A percentile compares a stretch with the other conserved stretches of the same genome.
These are phyloP conservation scores for Flaveria trinervia DNA, from an alignment of 129 eudicot genomes.

Conservation along the genomic window DNA sequence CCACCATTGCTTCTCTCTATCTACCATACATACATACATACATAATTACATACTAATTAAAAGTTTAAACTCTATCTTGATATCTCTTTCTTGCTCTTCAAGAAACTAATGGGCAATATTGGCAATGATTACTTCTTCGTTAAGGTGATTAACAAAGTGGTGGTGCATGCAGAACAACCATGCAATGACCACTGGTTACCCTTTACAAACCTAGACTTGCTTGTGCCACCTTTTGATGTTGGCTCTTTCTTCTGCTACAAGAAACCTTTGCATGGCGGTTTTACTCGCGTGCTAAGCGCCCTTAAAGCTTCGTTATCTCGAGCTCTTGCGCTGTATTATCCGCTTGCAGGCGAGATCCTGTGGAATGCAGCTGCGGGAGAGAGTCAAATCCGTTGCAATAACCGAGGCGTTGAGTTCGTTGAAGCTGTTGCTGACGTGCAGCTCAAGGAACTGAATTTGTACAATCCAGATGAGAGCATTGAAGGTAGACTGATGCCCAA, in stretches of 20 bases:
- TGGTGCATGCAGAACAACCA: slow-evolving; percentile 40
- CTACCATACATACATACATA: neutral
- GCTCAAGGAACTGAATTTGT: slow-evolving; percentile 41
- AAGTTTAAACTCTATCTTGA: neutral
- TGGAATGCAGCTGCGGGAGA: slow-evolving; percentile 46
- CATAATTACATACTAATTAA: neutral
- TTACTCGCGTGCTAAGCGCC: neutral
- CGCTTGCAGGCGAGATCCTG: slow-evolving; percentile 36
- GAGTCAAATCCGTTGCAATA: slow-evolving; percentile 47
- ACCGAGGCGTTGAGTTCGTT: slow-evolving; percentile 49
- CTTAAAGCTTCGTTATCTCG: slow-evolving; percentile 50
- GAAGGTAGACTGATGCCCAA: slow-evolving; percentile 52
- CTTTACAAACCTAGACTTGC: slow-evolving; percentile 57
- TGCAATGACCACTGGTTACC: slow-evolving; percentile 53
- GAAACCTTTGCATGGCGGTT: slow-evolving; percentile 21
- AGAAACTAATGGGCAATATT: neutral
- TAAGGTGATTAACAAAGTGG: slow-evolving; percentile 31
- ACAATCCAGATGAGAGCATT: slow-evolving; percentile 50
- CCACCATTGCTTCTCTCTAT: neutral
- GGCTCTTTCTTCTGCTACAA: slow-evolving; percentile 52
- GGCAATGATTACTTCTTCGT: slow-evolving; percentile 17
- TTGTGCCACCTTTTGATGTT: slow-evolving; percentile 52
- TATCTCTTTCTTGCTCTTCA: neutral
- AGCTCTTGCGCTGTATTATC: slow-evolving; percentile 31
- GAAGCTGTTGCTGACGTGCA: slow-evolving; percentile 50